A percentile compares a stretch with the other conserved stretches of the same genome.
phyloP scores from a whole-genome alignment of 176 grass and related monocot genomes.

The Carex kokanica region DNA sequence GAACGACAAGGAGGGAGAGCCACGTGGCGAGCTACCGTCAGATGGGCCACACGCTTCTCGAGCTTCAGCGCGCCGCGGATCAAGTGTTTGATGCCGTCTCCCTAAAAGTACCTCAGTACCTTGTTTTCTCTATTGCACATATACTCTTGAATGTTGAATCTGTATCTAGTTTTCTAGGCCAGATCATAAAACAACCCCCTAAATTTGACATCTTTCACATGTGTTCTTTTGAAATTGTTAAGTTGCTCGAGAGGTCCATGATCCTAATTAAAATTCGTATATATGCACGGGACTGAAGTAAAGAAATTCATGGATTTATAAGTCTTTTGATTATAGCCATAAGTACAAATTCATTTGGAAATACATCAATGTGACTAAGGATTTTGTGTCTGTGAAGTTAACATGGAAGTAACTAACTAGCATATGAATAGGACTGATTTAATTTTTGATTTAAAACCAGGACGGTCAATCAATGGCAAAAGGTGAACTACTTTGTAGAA shows the following conservation, averaged over 20 bases:
- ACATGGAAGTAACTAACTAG: not conserved
- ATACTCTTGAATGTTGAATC: slow-evolving; percentile 7
- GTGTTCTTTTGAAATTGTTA: not conserved
- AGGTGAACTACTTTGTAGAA: not conserved
- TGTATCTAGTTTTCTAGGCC: not conserved
- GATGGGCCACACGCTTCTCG: slow-evolving; percentile 55
- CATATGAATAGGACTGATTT: not conserved
- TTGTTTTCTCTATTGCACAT: not conserved
- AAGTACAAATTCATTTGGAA: too few relatives aligned
- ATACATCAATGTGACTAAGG: too few relatives aligned
- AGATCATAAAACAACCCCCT: not conserved
- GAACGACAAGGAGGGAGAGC: slow-evolving; percentile 29
- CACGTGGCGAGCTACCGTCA: slow-evolving; percentile 51
- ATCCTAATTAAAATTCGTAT: too few relatives aligned
- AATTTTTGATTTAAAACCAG: not conserved
- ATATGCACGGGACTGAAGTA: too few relatives aligned
- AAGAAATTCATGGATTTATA: too few relatives aligned
- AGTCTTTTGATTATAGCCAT: too few relatives aligned
- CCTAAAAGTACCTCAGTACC: slow-evolving; percentile 27
- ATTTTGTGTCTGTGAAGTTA: too few relatives aligned
- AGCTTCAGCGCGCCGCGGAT: slow-evolving; percentile 57
- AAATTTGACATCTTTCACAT: not conserved
- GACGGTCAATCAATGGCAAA: too few relatives aligned
- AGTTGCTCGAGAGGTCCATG: not conserved
- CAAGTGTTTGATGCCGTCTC: slow-evolving; percentile 52